Evolutionary conservation across 345 rosid species (phyloP), one percentile per base, ranked within the genome.

Genomic region (Populus davidiana): DNA sequence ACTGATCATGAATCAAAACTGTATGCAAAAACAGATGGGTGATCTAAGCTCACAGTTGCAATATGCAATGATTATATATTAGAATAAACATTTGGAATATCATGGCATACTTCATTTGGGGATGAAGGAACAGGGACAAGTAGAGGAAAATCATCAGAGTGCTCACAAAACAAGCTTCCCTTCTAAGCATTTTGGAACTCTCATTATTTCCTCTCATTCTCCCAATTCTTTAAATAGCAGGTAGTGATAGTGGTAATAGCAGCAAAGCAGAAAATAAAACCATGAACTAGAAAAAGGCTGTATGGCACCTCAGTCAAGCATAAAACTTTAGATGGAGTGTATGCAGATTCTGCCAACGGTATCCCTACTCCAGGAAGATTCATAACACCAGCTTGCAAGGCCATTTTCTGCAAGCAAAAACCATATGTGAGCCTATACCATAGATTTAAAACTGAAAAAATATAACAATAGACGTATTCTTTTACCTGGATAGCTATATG

Each of bases 401-500:
- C 80, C 77, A 81, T 76, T 72, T 80, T 80, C 83, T 80, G 69
- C 63, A 39, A 77, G 12, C 31, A 47, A 25, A 14, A 36, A 18
- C 36, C 54, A 39, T 44, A 20, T 12, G 39, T 5, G 70, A 62
- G 62, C 35, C 71, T 13, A 14, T 6, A 49, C 29, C 12, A 41
- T 4, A 29, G 6, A 50, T 36, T 68, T 71, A 67, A 7, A 1
- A 11, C n/a, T 18, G 59, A 31, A 23, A 27, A 14, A 8, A 27
- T 10, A 41, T 10, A 41, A 41, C 6, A 67, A 33, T 0, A 13
- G 67, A 23, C 27, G 1, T n/a, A 18, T 59, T 59, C 12, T n/a
- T 59, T 20, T 52, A 82, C 82, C 85, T 82, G 85, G 44, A 82
- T 70, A 66, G 81, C 77, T 43, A 82, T 82, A 72, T 82, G 82